These are phyloP conservation scores for Aspergillus bridgeri DNA, from an alignment of 495 filamentous ascomycete genomes.

Conservation along the genomic window DNA sequence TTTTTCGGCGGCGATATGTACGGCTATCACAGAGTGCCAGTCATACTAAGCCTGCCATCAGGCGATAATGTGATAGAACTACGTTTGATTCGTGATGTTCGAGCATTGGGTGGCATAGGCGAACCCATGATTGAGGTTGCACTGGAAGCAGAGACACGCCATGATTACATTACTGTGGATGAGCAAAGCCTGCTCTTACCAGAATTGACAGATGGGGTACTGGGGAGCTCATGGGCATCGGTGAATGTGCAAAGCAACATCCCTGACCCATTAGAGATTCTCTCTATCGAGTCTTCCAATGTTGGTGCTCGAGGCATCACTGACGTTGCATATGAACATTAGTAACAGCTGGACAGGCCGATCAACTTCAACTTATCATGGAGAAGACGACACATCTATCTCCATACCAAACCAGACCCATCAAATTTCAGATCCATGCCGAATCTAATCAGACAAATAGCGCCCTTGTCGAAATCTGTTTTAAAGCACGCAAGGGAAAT, in stretches of 20 bases:
- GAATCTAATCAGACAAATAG: not conserved
- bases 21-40: constrained; percentile 45
- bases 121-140: constrained; percentile 37
- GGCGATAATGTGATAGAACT: constrained; percentile 51
- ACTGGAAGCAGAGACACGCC: constrained; percentile 28
- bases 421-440: not conserved
- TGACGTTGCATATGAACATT: not conserved
- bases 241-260: constrained; percentile 47
- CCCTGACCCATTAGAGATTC: constrained; percentile 32
- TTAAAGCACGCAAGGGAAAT: not conserved
- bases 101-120: constrained; percentile 47
- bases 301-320: constrained; percentile 7
- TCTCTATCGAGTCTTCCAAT: constrained; percentile 14
- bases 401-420: not conserved
- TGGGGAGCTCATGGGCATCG: constrained; percentile 46
- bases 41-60: constrained; percentile 45
- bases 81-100: constrained; percentile 52
- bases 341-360: not conserved
- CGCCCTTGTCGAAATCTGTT: not conserved
- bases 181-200: constrained; percentile 40
- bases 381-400: not conserved
- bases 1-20: constrained; percentile 60
- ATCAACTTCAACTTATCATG: not conserved
- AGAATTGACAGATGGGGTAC: constrained; percentile 42
- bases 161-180: constrained; percentile 28